A percentile compares a stretch with the other conserved stretches of the same genome.
Evolutionary conservation across 2,329 filamentous ascomycete species (phyloP).

Genomic region (Xylariaceae sp.): DNA sequence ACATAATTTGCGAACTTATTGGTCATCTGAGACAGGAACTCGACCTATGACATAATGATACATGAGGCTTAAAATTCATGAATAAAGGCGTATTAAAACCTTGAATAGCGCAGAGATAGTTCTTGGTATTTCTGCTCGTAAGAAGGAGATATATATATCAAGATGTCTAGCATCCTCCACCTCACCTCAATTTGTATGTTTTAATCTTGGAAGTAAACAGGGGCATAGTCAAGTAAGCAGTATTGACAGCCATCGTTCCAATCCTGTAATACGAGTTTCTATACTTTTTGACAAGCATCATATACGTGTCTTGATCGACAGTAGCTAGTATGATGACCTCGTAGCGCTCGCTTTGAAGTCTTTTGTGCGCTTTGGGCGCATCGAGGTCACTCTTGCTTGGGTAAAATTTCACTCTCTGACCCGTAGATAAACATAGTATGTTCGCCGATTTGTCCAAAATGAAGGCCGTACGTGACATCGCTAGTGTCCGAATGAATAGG

Average conservation of each 20-base stretch:
- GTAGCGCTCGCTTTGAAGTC: slow-evolving; percentile 12
- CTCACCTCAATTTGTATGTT: slow-evolving; percentile 11
- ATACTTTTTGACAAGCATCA: slow-evolving; percentile 15
- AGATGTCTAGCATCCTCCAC: too few relatives aligned
- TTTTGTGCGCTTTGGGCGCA: slow-evolving; percentile 10
- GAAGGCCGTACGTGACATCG: slow-evolving; percentile 5
- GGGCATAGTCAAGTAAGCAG: neutral
- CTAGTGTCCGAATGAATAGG: slow-evolving; percentile 8
- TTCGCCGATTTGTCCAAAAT: neutral
- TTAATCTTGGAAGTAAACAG: slow-evolving; percentile 5
- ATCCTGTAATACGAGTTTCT: slow-evolving; percentile 11
- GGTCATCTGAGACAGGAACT: too few relatives aligned
- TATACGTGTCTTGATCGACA: slow-evolving; percentile 7
- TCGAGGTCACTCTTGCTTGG: slow-evolving; percentile 12
- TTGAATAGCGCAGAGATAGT: too few relatives aligned
- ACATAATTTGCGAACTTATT: too few relatives aligned
- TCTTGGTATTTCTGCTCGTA: too few relatives aligned
- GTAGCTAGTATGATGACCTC: slow-evolving; percentile 10
- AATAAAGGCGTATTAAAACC: too few relatives aligned
- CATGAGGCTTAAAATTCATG: too few relatives aligned
- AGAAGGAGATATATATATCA: too few relatives aligned
- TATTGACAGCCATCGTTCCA: slow-evolving; percentile 12
- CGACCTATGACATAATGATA: too few relatives aligned
- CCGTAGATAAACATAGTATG: neutral
- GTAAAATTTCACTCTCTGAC: slow-evolving; percentile 7